phyloP scores from a whole-genome alignment of 768 basidiomycete genomes.

The Amanita polypyramis region DNA sequence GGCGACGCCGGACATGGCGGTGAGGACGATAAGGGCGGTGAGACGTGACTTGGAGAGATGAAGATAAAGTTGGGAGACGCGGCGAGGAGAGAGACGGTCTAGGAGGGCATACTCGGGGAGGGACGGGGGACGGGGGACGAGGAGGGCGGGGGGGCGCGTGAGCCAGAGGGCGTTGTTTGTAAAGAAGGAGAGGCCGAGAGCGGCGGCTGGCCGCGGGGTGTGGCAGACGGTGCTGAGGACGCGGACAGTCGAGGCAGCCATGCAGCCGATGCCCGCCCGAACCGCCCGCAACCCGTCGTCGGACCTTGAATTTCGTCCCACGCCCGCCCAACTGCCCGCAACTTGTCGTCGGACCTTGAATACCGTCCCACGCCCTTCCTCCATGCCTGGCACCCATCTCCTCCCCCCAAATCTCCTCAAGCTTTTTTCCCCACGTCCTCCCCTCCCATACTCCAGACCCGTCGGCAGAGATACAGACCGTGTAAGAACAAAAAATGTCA shows the following conservation, averaged over 20 bases:
- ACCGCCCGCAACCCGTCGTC: not conserved
- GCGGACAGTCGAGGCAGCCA: no score
- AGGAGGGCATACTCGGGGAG: conserved; percentile 22
- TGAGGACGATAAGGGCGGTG: conserved; percentile 75
- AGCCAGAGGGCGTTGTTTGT: conserved; percentile 52
- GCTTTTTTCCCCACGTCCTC: conserved; percentile 90
- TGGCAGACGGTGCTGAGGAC: not conserved
- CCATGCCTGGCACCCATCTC: conserved; percentile 70
- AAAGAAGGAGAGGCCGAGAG: conserved; percentile 46
- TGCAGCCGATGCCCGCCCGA: not conserved
- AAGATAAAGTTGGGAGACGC: conserved; percentile 56
- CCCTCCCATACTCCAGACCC: conserved; percentile 78
- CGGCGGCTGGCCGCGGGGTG: conserved; percentile 8
- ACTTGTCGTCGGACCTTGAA: not conserved
- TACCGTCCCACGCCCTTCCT: conserved; percentile 8
- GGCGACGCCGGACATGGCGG: conserved; percentile 87
- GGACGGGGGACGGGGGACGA: conserved; percentile 12
- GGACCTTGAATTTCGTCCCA: conserved; percentile 4
- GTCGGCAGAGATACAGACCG: conserved; percentile 77
- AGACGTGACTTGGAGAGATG: conserved; percentile 83
- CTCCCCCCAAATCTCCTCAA: conserved; percentile 94
- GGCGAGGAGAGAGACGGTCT: conserved; percentile 35
- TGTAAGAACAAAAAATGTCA: conserved; percentile 55
- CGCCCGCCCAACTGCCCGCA: conserved; percentile 2
- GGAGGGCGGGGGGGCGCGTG: conserved; percentile 9